Base-by-base conservation (phyloP, 2,329 filamentous ascomycete species). In the Westerdykella ornata region DNA sequence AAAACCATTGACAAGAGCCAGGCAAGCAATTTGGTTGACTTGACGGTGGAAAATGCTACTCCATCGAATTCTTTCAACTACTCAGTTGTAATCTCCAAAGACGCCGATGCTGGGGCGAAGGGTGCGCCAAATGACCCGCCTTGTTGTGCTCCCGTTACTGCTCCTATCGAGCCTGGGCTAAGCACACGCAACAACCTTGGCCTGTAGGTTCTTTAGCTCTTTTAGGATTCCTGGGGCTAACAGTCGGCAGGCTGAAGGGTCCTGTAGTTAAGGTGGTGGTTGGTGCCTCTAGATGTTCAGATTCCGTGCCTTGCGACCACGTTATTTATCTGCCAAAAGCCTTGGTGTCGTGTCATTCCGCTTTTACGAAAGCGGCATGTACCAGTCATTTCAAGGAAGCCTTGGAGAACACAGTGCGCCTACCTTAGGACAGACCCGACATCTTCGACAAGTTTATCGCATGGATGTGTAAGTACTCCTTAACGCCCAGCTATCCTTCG, bases 381-480 rank as follows among this genome's bases (percentile, higher is more conserved):
- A 29, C 30, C 4, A 38, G 41, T 8, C 15, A 41, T 5, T 40
- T 38, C 29, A 36, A 43, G n/a, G 38, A 47, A 20, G 17, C 19
- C 6, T 6, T 46, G 12, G 29, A 42, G 15, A 31, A 39, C 13
- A 35, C 41, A 19, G 42, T 51, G 14, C 6, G 6, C 1, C 35
- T 51, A 4, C 28, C 41, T n/a, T 19, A 39, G 2, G 39, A 39
- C 7, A 38, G 45, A 13, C 45, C 45, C 2, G 14, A 18, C 3
- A 41, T 46, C 1, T 51, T 51, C 37, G 30, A 15, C 2, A 35
- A 45, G 3, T 47, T 47, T 16, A 42, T 48, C 2, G 34, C 44
- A 31, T 51, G 43, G 43, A 44, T 51, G 36, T 42, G 30, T 33
- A 9, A 33, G 30, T 15, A 7, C 14, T 33, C 12, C 13, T n/a